phyloP scores from a whole-genome alignment of 441 rosid species.

The Pelargonium citronellum region DNA sequence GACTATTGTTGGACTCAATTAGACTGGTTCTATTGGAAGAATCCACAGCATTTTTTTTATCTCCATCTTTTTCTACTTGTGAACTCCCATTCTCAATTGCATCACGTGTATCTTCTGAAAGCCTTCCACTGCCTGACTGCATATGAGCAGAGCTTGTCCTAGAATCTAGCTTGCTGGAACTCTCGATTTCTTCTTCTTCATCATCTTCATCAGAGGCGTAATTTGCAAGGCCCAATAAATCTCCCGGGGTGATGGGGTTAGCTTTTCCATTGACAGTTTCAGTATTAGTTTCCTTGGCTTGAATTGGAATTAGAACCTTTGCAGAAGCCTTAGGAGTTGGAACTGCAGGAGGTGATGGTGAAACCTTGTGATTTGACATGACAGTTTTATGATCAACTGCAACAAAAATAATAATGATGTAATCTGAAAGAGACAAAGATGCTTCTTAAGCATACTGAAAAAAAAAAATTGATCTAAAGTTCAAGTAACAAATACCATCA shows the following conservation, averaged over 20 bases:
- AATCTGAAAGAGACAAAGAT: neutral
- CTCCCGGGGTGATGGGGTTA: constrained; percentile 54
- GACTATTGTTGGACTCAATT: constrained; percentile 21
- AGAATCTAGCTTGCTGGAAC: constrained; percentile 30
- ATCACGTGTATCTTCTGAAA: constrained; percentile 28
- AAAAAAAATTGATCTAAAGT: constrained; percentile 12
- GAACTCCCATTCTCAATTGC: constrained; percentile 37
- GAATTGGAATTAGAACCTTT: constrained; percentile 41
- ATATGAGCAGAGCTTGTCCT: constrained; percentile 26
- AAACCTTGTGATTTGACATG: constrained; percentile 33
- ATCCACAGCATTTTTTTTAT: constrained; percentile 21
- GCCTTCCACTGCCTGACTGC: constrained; percentile 32
- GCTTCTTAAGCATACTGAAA: constrained; percentile 7
- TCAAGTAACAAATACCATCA: constrained; percentile 47
- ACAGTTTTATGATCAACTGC: constrained; percentile 35
- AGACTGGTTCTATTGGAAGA: constrained; percentile 23
- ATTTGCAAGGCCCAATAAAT: constrained; percentile 84
- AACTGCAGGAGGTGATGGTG: constrained; percentile 31
- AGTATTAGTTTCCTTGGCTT: constrained; percentile 32
- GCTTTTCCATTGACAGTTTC: constrained; percentile 43
- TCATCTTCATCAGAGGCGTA: constrained; percentile 79
- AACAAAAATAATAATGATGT: constrained; percentile 16
- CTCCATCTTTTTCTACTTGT: constrained; percentile 29
- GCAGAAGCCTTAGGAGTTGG: constrained; percentile 45
- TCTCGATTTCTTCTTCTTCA: constrained; percentile 42